Conservation (phyloP, 805 yeast species). For the Barnettozyma botsteinii region DNA sequence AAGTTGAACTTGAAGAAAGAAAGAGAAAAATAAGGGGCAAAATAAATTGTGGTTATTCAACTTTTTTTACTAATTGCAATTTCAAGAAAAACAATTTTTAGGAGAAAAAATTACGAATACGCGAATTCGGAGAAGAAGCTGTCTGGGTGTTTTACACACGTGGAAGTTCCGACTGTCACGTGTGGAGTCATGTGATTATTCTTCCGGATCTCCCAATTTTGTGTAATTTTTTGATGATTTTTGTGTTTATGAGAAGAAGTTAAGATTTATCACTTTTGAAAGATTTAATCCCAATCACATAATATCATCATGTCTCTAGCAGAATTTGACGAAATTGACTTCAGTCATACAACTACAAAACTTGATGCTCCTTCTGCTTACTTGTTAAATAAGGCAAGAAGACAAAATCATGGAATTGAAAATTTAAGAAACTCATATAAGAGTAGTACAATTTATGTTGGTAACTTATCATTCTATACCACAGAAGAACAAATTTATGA, state of each 20-base stretch:
- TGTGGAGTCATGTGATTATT: background rate
- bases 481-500: slow-evolving; percentile 94
- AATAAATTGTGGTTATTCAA: too few species aligned
- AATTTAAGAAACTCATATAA: slow-evolving; percentile 60
- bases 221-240: background rate
- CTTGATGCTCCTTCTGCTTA: slow-evolving; percentile 70
- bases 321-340: slow-evolving; percentile 49
- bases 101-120: background rate
- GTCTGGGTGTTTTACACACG: too few species aligned
- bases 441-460: slow-evolving; percentile 82
- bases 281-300: background rate
- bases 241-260: background rate
- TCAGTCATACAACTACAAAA: slow-evolving; percentile 58
- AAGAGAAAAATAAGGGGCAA: background rate
- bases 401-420: slow-evolving; percentile 44
- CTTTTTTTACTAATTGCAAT: too few species aligned
- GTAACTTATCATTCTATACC: slow-evolving; percentile 83
- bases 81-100: too few species aligned
- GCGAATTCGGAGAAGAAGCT: background rate
- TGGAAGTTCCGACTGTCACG: too few species aligned
- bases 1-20: background rate
- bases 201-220: too few species aligned
- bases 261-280: background rate
- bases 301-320: slow-evolving; percentile 30
- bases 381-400: slow-evolving; percentile 55